A percentile compares a stretch with the other conserved stretches of the same genome.
Conservation (phyloP, 2,329 filamentous ascomycete species). For the Penicillium italicum region DNA sequence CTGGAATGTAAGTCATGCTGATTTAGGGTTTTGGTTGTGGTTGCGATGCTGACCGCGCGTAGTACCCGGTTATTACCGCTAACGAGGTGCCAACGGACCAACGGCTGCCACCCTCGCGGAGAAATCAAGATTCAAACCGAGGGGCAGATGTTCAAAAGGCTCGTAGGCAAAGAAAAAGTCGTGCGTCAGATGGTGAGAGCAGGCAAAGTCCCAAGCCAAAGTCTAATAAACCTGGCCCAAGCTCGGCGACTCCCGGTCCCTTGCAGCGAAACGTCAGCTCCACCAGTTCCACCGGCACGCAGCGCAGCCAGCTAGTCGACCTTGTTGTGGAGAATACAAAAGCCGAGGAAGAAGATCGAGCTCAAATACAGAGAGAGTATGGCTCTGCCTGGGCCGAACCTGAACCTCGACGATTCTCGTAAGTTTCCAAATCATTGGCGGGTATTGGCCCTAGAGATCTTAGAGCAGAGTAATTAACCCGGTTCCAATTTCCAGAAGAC, state of each 20-base stretch:
- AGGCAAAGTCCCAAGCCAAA: slow-evolving; percentile 26
- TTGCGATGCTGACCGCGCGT: slow-evolving; percentile 27
- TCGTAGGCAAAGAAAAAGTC: slow-evolving; percentile 36
- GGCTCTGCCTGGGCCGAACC: slow-evolving; percentile 58
- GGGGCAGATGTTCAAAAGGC: slow-evolving; percentile 38
- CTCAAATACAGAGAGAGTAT: slow-evolving; percentile 60
- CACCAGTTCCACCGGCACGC: slow-evolving; percentile 54
- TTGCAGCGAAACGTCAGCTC: slow-evolving; percentile 32
- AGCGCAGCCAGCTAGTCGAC: slow-evolving; percentile 62
- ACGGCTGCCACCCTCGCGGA: slow-evolving; percentile 57
- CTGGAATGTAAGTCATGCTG: slow-evolving; percentile 72
- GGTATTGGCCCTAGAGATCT: neutral
- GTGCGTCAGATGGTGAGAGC: slow-evolving; percentile 24
- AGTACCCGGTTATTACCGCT: slow-evolving; percentile 93
- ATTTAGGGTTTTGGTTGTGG: neutral
- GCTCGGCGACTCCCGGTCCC: slow-evolving; percentile 21
- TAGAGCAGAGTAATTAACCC: slow-evolving; percentile 15
- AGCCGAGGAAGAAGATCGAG: slow-evolving; percentile 60
- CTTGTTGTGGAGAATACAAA: slow-evolving; percentile 62
- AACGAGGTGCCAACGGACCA: slow-evolving; percentile 69
- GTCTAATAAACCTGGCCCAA: slow-evolving; percentile 35
- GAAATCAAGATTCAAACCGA: slow-evolving; percentile 44
- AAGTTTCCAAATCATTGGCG: slow-evolving; percentile 17
- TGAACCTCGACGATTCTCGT: slow-evolving; percentile 33
- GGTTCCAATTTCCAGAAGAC: slow-evolving; percentile 26